Evolutionary conservation across 2,329 filamentous ascomycete species (phyloP), one percentile per base, ranked within the genome.

Genomic region (Botrytis aclada): DNA sequence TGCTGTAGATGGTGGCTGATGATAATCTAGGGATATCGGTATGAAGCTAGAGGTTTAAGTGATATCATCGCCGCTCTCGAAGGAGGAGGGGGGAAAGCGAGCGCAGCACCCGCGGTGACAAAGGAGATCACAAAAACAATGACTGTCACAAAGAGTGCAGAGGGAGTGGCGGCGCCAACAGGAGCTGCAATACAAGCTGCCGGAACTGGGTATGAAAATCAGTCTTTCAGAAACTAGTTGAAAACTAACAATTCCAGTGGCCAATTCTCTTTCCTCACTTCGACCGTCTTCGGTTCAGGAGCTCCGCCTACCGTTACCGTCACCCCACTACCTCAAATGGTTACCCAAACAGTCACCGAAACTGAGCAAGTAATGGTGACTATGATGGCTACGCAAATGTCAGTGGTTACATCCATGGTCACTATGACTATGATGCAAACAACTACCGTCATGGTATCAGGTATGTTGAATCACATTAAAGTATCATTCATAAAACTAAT

Each of bases 221-320:
- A 8, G 34, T 64, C 22, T 22, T 29, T 29, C 60, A 34, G 37
- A 39, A 37, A 22, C 20, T 34, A 9, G 22, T 22, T 71, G 56
- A 58, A 7, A 75, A 75, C 22, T 81, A 82, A 69, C 39, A 32
- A 41, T 39, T n/a, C n/a, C 51, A 72, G 70, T 41, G 51, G 32
- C 72, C 75, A 82, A 75, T 75, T 82, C 18, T 81, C 82, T 8
- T 81, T 83, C 76, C 74, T 83, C n/a, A 83, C 82, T 29, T 80
- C 77, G 12, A 83, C 82, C 8, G 78, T 82, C 39, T 82, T 79
- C 66, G 78, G 72, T 9, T 77, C 77, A 34, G 82, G 81, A n/a
- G 43, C 72, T 29, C 60, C 72, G n/a, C 75, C 78, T 5, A 83
- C 82, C 34, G 77, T 83, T 34, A 84, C 82, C 8, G 79, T 83